These are phyloP conservation scores for Tieghemostelium lacteum DNA, from an alignment of 78 protist genomes.

Conservation along the genomic window DNA sequence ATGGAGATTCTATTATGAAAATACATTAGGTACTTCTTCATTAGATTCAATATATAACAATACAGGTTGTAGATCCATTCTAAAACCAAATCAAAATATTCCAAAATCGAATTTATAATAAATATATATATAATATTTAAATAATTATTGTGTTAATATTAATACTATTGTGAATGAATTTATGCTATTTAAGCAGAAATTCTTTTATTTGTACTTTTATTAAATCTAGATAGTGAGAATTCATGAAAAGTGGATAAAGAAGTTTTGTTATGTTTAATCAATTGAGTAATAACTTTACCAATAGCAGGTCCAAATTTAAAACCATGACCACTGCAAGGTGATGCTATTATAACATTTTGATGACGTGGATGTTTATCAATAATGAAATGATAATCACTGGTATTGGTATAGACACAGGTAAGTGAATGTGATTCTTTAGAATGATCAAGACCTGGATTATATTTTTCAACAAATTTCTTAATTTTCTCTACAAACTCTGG, in stretches of 20 bases:
- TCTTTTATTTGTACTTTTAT: not conserved
- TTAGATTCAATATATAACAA: not conserved
- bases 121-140: too few relatives aligned
- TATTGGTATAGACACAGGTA: constrained; percentile 51
- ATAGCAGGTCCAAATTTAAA: constrained; percentile 72
- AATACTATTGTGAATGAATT: too few relatives aligned
- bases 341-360: constrained; percentile 29
- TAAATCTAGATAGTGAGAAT: not conserved
- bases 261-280: constrained; percentile 25
- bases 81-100: not conserved
- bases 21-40: not conserved
- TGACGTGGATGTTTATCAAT: constrained; percentile 54
- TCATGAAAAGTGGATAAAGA: too few relatives aligned
- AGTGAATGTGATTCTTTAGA: constrained; percentile 13
- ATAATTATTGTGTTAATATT: too few relatives aligned
- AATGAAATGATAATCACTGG: constrained; percentile 46
- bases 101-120: not conserved
- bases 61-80: not conserved
- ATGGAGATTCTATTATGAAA: constrained; percentile 21
- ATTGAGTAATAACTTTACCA: constrained; percentile 21
- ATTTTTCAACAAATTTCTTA: constrained; percentile 11
- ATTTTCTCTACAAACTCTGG: not conserved
- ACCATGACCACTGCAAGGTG: constrained; percentile 69
- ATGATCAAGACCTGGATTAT: constrained; percentile 30
- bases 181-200: not conserved